Base-by-base conservation (phyloP, 805 yeast genomes). In the Metschnikowia drakensbergensis region DNA sequence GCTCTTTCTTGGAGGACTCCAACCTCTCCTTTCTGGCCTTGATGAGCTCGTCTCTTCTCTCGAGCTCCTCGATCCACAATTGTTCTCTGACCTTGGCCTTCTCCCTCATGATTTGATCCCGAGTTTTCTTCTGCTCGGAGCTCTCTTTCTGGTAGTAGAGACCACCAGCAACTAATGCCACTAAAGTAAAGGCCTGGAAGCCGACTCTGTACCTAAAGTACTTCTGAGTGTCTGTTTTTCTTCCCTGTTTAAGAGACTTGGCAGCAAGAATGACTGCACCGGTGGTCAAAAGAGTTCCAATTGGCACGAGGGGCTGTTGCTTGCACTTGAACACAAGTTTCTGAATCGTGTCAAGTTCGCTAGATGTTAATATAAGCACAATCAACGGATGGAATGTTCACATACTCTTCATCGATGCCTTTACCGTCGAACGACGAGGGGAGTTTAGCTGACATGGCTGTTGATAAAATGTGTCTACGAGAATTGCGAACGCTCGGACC, bases 191-290 rank as follows among this genome's bases (percentile, higher is more conserved):
- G 3, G 86, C 88, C 68, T 91, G 97, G 58, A 89, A 76, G 0
- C 80, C 94, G 40, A 91, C 92, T 74, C 97, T 84, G 81, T 89
- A 88, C 58, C 92, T 77, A 74, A 88, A 91, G 81, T 88, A 90
- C 42, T 79, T 78, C 68, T 91, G 96, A 0, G 97, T 95, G 47
- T 81, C 81, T 38, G 74, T 71, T 52, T 83, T 78, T 57, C 88
- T 82, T 26, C 97, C 96, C 29, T 74, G 71, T 57, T 84, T 77
- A 52, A 90, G 73, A 25, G 91, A 86, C 54, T 79, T 77, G 3
- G 89, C 90, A 3, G 97, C 95, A 54, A 90, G 69, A 0, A 78
- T 68, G 30, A 91, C 88, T 0, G 97, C 96, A 3, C 83, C 87
- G 6, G 86, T 79, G 3, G 97, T 91, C 41, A 85, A 80, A 3